These are phyloP conservation scores for Calonectria pauciramosa DNA, from an alignment of 2,329 filamentous ascomycete genomes.

Conservation along the genomic window DNA sequence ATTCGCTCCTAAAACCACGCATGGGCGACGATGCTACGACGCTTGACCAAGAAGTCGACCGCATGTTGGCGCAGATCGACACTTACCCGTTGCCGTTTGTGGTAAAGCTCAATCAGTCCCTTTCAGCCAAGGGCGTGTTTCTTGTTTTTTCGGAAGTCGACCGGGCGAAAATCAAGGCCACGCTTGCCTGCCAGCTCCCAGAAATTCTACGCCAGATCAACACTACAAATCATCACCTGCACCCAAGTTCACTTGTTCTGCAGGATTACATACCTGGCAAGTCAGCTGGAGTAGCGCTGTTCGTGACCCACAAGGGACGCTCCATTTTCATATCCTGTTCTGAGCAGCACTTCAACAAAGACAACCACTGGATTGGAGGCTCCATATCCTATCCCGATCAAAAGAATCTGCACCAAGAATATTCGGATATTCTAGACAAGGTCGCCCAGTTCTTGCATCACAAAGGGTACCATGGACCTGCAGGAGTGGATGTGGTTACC, in stretches of 20 bases:
- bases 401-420: background rate
- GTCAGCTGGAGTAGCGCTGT: slow-evolving; percentile 67
- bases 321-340: background rate
- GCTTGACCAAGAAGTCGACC: background rate
- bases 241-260: background rate
- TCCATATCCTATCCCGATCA: background rate
- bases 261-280: background rate
- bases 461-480: background rate
- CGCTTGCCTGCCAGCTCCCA: background rate
- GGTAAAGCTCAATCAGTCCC: background rate
- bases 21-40: background rate
- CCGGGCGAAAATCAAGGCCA: background rate
- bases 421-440: background rate
- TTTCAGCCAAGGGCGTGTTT: background rate
- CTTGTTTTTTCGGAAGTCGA: background rate
- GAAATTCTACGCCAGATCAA: background rate
- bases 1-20: background rate
- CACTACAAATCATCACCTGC: background rate
- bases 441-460: background rate
- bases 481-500: background rate
- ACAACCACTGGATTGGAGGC: background rate
- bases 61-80: background rate
- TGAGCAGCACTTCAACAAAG: background rate
- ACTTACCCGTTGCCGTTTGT: background rate
- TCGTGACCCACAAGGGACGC: slow-evolving; percentile 59